These are phyloP conservation scores for Globisporangium orthogonon DNA, from an alignment of 352 stramenopile species.

Conservation along the genomic window DNA sequence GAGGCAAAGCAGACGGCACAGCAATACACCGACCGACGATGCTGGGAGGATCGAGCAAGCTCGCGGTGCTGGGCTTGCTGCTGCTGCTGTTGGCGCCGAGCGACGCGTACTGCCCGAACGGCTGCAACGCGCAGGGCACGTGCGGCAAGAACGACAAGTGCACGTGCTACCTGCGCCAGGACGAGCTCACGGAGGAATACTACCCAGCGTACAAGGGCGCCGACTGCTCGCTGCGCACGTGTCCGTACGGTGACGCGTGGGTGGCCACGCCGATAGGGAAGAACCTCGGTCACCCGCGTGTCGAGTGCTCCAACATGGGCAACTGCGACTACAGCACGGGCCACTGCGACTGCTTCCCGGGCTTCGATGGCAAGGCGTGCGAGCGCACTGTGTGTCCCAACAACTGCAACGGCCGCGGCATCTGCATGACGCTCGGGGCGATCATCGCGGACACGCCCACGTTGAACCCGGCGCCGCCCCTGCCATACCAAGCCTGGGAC, in stretches of 20 bases:
- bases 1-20: background rate
- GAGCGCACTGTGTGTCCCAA: conserved; percentile 92
- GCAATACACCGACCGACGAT: conserved; percentile 13
- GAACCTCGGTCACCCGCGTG: conserved; percentile 71
- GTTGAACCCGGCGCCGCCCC: background rate
- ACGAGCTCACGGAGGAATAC: conserved; percentile 25
- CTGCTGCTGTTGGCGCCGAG: conserved; percentile 8
- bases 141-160: conserved; percentile 89
- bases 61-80: conserved; percentile 18
- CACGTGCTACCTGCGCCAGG: conserved; percentile 85
- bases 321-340: conserved; percentile 89
- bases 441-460: conserved; percentile 45
- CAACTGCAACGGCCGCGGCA: conserved; percentile 90
- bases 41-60: conserved; percentile 31
- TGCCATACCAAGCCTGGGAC: conserved; percentile 84
- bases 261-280: conserved; percentile 40
- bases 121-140: conserved; percentile 81
- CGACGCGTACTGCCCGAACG: conserved; percentile 72
- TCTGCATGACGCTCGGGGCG: conserved; percentile 89
- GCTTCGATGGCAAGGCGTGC: conserved; percentile 89
- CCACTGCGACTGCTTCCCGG: conserved; percentile 87
- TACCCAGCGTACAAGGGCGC: conserved; percentile 66
- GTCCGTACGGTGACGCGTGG: conserved; percentile 64
- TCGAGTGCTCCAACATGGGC: conserved; percentile 93
- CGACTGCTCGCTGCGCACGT: conserved; percentile 79